These are phyloP conservation scores for Piromyces finnis DNA, from an alignment of 192 early-diverging fungal species.

Conservation along the genomic window DNA sequence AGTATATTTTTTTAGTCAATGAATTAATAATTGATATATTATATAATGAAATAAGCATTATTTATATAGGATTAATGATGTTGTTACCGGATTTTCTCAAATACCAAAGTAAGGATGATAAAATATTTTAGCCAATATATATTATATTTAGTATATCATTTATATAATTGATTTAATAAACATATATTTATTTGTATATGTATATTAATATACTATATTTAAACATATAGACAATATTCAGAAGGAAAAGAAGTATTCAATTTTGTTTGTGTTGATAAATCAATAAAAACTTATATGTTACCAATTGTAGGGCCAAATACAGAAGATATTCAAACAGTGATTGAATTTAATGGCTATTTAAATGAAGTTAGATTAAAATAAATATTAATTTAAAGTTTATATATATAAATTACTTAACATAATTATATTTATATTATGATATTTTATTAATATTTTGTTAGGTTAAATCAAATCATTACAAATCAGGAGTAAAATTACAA, in stretches of 20 bases:
- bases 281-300: neutral
- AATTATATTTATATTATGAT: no score
- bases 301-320: neutral
- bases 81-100: neutral
- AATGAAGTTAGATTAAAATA: neutral
- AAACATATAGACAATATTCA: neutral
- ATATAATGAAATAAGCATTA: neutral
- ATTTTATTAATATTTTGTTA: no score
- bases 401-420: no score
- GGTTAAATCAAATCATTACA: neutral
- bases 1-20: no score
- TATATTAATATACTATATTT: no score
- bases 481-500: neutral
- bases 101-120: neutral
- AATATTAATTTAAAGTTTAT: no score
- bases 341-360: neutral
- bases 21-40: no score
- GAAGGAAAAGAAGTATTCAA: neutral
- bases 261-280: neutral
- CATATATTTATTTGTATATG: no score
- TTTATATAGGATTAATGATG: neutral
- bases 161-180: no score
- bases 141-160: no score
- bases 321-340: neutral
- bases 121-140: no score